Conservation (phyloP, 306 rosid genomes). For the Malus asiatica region DNA sequence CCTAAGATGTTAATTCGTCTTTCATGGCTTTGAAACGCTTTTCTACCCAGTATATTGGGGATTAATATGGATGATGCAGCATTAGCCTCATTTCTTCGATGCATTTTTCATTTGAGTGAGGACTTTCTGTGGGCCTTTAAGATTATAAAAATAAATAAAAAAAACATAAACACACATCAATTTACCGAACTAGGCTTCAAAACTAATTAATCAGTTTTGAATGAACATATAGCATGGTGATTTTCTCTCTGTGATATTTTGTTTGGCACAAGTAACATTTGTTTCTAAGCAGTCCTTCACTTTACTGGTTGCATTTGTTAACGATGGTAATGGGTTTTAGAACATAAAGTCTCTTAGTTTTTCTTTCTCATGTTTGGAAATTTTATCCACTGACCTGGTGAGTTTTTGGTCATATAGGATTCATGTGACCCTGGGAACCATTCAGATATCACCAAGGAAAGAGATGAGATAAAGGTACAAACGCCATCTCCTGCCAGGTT, state of each 20-base stretch:
- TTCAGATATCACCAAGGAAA: slow-evolving; percentile 77
- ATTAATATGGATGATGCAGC: background rate
- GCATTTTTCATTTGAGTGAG: background rate
- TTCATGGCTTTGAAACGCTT: background rate
- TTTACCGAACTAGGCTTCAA: background rate
- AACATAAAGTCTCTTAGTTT: background rate
- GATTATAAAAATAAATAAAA: background rate
- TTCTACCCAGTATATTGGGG: background rate
- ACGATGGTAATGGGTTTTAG: background rate
- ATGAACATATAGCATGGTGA: background rate
- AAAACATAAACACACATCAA: background rate
- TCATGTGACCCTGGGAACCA: slow-evolving; percentile 77
- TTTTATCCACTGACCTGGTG: slow-evolving; percentile 7
- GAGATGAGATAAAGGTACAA: slow-evolving; percentile 64
- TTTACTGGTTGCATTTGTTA: background rate
- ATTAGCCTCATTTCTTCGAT: background rate
- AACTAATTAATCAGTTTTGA: background rate
- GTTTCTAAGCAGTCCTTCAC: background rate
- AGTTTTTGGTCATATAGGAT: slow-evolving; percentile 45
- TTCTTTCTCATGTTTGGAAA: slow-evolving; percentile 8
- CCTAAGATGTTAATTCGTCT: background rate
- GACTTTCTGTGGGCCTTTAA: background rate
- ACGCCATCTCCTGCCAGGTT: slow-evolving; percentile 21
- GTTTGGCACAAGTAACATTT: background rate
- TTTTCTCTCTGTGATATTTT: background rate